Evolutionary conservation across 139 green algal species (phyloP).

Genomic region (Ulvella scutata): DNA sequence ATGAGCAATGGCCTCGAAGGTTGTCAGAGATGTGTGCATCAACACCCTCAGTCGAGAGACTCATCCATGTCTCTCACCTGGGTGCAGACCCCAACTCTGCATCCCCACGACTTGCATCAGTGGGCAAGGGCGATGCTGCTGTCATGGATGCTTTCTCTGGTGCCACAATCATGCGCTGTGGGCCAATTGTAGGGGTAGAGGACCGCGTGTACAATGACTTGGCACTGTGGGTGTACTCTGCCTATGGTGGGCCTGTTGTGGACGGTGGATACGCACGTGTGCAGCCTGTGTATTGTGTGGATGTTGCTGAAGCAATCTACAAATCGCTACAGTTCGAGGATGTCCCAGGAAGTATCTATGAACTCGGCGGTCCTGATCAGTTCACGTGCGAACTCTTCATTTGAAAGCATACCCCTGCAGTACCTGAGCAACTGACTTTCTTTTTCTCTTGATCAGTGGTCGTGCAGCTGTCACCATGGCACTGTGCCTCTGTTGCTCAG

Average conservation of each 20-base stretch:
- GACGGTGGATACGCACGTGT: background rate
- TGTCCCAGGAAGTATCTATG: background rate
- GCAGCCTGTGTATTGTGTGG: slow-evolving; percentile 1
- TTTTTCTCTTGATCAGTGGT: too few species aligned
- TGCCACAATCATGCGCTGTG: slow-evolving; percentile 45
- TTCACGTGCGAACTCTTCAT: too few species aligned
- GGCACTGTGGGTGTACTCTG: slow-evolving; percentile 14
- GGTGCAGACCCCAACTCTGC: background rate
- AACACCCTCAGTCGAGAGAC: slow-evolving; percentile 17
- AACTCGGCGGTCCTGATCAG: background rate
- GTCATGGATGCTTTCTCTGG: slow-evolving; percentile 23
- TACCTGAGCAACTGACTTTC: too few species aligned
- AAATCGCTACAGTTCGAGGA: background rate
- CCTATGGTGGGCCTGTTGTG: slow-evolving; percentile 9
- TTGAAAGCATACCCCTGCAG: too few species aligned
- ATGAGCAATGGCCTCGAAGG: slow-evolving; percentile 27
- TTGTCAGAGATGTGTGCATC: slow-evolving; percentile 31
- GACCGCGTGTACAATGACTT: slow-evolving; percentile 55
- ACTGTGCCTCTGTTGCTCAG: too few species aligned
- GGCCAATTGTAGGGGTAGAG: slow-evolving; percentile 47
- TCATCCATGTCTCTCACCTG: slow-evolving; percentile 27
- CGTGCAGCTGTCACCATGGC: too few species aligned
- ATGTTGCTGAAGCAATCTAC: background rate
- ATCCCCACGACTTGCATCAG: background rate
- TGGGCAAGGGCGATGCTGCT: slow-evolving; percentile 29